Base-by-base conservation (phyloP, 2,329 filamentous ascomycete species). In the Diaporthe citrichinensis region DNA sequence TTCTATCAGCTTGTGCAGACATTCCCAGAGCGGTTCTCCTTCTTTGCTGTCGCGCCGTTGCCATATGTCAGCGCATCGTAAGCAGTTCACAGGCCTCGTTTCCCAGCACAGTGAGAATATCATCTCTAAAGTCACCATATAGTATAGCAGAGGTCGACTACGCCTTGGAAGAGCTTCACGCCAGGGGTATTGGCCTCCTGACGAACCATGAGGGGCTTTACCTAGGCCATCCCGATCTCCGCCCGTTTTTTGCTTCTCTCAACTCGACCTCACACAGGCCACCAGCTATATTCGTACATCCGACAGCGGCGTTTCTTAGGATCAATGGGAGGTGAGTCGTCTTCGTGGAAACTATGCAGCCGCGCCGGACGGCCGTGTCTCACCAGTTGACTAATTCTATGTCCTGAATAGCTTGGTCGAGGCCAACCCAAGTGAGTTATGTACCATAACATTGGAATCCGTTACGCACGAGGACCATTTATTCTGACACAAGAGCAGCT, bases 201-300 rank as follows among this genome's bases (percentile, higher is more conserved):
- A 65, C 59, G 10, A 65, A 31, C 59, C 59, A 65, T 14, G 59
- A 65, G 59, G 59, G 59, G 9, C 25, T 65, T 31, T 65, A 65
- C 9, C 25, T 65, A 10, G 59, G 59, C 34, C 44, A 46, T 15
- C 59, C 39, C 1, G 39, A 20, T 23, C 25, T 65, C 1, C 59
- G 28, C 8, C 3, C 59, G 17, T 65, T 65, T 17, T 46, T 65
- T 3, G 17, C 59, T 31, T 31, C 59, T 31, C 59, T 65, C 59
- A 65, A 65, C 14, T 46, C 41, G 14, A 23, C 59, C 15, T 31
- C 39, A 25, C 0, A 14, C 17, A 23, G 17, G 3, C 28, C 25
- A 15, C 25, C 59, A 12, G 12, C 59, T 3, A 65, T 65, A 46
- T 65, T 65, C 31, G 59, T 46, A 9, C 59, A 65, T 46, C 59